Percentiles rank a stretch among this genome's conserved stretches.
phyloP scores from a whole-genome alignment of 1,284 basidiomycete genomes.

The Cystobasidium pallidum region DNA sequence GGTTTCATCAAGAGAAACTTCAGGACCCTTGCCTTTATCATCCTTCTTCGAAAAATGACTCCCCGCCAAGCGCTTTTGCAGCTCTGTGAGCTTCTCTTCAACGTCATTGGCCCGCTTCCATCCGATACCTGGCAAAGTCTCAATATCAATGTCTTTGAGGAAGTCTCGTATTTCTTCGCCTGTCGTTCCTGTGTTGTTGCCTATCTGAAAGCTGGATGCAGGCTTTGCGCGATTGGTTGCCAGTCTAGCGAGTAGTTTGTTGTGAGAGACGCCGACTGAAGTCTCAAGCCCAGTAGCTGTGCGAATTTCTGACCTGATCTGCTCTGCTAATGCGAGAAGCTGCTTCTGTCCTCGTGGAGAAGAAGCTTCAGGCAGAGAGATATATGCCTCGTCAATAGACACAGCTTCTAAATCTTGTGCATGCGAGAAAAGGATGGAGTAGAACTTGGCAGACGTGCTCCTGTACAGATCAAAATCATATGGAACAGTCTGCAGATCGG shows the following conservation, averaged over 20 bases:
- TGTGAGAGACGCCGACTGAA: constrained; percentile 82
- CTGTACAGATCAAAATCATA: constrained; percentile 74
- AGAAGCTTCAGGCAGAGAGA: constrained; percentile 59
- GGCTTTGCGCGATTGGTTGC: constrained; percentile 92
- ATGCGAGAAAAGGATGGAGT: constrained; percentile 84
- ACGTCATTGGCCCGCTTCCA: constrained; percentile 54
- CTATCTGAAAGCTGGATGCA: constrained; percentile 76
- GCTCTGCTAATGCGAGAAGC: constrained; percentile 65
- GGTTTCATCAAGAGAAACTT: background rate
- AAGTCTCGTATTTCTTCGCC: constrained; percentile 63
- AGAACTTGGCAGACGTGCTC: constrained; percentile 66
- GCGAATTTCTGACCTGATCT: constrained; percentile 74
- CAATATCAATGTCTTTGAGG: constrained; percentile 76
- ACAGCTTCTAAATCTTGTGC: constrained; percentile 93
- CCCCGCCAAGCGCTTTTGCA: constrained; percentile 18
- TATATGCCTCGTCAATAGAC: constrained; percentile 90
- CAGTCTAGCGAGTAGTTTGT: constrained; percentile 87
- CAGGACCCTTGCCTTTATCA: constrained; percentile 1
- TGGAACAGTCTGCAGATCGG: constrained; percentile 76
- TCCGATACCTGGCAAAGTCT: constrained; percentile 87
- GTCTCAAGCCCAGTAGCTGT: constrained; percentile 79
- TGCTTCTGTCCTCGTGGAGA: constrained; percentile 49
- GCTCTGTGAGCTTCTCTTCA: constrained; percentile 34
- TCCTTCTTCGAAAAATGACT: constrained; percentile 35
- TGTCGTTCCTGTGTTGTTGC: constrained; percentile 52